These are phyloP conservation scores for Pseudocercospora fijiensis DNA, from an alignment of 2,329 filamentous ascomycete genomes.

Conservation along the genomic window DNA sequence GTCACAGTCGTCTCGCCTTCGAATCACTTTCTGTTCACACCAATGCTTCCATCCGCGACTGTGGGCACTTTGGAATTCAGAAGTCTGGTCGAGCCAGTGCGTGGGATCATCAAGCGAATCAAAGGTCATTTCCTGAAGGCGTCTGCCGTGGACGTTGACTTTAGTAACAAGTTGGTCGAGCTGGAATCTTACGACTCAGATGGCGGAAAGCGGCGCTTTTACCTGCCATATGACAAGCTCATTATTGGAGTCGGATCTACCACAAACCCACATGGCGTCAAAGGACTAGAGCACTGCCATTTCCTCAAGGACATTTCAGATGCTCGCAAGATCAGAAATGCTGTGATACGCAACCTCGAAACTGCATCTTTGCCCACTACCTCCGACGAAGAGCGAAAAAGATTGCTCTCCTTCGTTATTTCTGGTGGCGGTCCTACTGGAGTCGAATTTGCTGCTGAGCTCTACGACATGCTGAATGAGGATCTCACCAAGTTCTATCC, in stretches of 20 bases:
- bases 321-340: constrained; percentile 83
- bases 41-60: constrained; percentile 95
- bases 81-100: constrained; percentile 88
- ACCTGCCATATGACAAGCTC: constrained; percentile 95
- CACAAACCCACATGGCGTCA: constrained; percentile 93
- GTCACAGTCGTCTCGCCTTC: constrained; percentile 91
- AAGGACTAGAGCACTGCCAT: constrained; percentile 87
- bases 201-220: constrained; percentile 79
- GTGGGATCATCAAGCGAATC: constrained; percentile 74
- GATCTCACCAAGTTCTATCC: constrained; percentile 83
- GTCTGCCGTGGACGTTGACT: constrained; percentile 83
- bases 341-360: constrained; percentile 86
- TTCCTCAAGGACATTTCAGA: constrained; percentile 96
- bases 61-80: constrained; percentile 91
- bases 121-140: constrained; percentile 89
- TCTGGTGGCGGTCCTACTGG: constrained; percentile 94
- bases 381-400: constrained; percentile 77
- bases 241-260: constrained; percentile 88
- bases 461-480: constrained; percentile 95
- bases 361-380: constrained; percentile 90
- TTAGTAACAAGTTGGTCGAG: constrained; percentile 87
- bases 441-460: constrained; percentile 94
- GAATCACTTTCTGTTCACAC: constrained; percentile 97
- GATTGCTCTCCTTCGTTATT: constrained; percentile 91
- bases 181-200: constrained; percentile 68